Percentiles rank a stretch among this genome's conserved stretches.
These are phyloP conservation scores for Lachnellula subtilissima DNA, from an alignment of 2,329 filamentous ascomycete species.

Conservation along the genomic window DNA sequence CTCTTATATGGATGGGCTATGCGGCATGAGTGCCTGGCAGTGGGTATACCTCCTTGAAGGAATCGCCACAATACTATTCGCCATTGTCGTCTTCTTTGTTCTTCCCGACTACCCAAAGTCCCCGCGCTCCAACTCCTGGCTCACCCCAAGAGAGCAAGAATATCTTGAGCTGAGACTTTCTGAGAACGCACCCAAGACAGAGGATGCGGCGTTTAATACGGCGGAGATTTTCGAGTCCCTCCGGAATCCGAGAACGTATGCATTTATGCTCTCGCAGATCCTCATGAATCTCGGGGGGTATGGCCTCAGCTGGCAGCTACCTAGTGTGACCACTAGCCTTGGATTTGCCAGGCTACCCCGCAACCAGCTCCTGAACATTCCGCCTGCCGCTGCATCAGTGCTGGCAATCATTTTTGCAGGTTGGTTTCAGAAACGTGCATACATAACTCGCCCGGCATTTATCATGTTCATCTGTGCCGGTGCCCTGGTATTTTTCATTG, in stretches of 20 bases:
- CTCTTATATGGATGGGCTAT: conserved; percentile 37
- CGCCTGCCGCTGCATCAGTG: conserved; percentile 39
- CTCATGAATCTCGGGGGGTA: conserved; percentile 39
- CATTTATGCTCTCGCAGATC: conserved; percentile 35
- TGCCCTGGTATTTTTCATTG: conserved; percentile 40
- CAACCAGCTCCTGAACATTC: conserved; percentile 44
- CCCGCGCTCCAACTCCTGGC: conserved; percentile 33
- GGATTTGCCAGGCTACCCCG: conserved; percentile 39
- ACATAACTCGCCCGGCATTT: conserved; percentile 36
- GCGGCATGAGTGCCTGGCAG: conserved; percentile 51
- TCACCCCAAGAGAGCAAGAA: conserved; percentile 37
- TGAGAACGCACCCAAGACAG: conserved; percentile 36
- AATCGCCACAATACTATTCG: conserved; percentile 38
- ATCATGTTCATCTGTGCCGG: conserved; percentile 38
- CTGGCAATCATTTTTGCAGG: conserved; percentile 37
- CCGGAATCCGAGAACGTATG: conserved; percentile 32
- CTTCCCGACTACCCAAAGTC: conserved; percentile 43
- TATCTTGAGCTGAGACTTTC: conserved; percentile 35
- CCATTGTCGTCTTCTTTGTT: conserved; percentile 34
- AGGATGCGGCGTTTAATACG: conserved; percentile 34
- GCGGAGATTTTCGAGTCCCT: conserved; percentile 35
- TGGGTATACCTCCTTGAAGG: conserved; percentile 49
- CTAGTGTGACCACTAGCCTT: conserved; percentile 38
- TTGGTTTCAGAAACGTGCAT: conserved; percentile 37
- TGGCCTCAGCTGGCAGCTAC: conserved; percentile 38